Evolutionary conservation across 2,329 filamentous ascomycete genomes (phyloP).

Genomic region (Aspergillus awamori): DNA sequence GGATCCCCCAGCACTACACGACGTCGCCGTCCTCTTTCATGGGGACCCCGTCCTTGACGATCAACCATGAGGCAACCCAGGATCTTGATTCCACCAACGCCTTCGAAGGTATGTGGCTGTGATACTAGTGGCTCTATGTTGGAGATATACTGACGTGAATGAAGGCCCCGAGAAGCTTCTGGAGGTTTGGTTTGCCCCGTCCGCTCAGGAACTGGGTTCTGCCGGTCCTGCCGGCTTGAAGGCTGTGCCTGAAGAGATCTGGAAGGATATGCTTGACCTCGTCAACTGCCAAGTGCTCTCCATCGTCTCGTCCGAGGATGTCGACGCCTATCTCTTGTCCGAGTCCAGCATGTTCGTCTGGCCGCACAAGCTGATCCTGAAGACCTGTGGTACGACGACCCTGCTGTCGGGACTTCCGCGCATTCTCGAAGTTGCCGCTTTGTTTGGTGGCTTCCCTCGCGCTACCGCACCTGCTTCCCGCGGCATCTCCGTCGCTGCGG

Average conservation of each 20-base stretch:
- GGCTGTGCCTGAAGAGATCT: conserved; percentile 77
- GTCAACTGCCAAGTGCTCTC: conserved; percentile 99
- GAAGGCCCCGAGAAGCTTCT: conserved; percentile 91
- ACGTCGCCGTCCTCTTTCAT: conserved; percentile 75
- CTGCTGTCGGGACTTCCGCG: conserved; percentile 85
- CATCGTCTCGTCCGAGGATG: conserved; percentile 86
- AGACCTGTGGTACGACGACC: conserved; percentile 97
- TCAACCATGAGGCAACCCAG: conserved; percentile 91
- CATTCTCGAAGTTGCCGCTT: conserved; percentile 87
- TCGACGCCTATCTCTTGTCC: conserved; percentile 94
- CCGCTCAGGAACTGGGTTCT: conserved; percentile 67
- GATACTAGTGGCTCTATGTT: too few species aligned
- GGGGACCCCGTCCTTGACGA: conserved; percentile 86
- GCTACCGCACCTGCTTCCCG: conserved; percentile 67
- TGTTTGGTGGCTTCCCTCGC: conserved; percentile 86
- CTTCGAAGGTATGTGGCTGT: conserved; percentile 72
- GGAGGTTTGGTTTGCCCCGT: conserved; percentile 96
- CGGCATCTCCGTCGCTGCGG: conserved; percentile 74
- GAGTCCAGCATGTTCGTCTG: conserved; percentile 99
- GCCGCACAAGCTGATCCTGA: conserved; percentile 98
- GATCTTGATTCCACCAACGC: conserved; percentile 94
- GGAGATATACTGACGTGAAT: conserved; percentile 23
- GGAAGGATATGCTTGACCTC: conserved; percentile 96
- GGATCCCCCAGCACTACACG: conserved; percentile 78
- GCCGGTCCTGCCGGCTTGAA: conserved; percentile 80